Evolutionary conservation across 768 basidiomycete genomes (phyloP).

Genomic region (Boletus sp.): DNA sequence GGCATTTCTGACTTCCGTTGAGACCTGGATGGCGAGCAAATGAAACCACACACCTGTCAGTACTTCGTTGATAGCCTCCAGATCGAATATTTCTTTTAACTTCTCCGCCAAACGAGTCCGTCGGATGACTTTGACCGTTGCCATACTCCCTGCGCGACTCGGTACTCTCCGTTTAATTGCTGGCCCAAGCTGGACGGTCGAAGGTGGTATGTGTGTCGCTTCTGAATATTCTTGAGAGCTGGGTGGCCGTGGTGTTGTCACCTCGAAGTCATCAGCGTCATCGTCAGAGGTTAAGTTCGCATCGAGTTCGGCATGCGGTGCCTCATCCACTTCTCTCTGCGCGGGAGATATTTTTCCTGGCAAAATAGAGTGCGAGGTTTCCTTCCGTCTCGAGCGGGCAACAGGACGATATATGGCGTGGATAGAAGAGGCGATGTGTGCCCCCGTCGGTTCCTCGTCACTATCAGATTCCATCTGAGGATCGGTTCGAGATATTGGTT

Average conservation of each 20-base stretch:
- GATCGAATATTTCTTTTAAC: slow-evolving; percentile 82
- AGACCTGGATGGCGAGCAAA: neutral
- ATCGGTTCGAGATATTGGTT: slow-evolving; percentile 42
- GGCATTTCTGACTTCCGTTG: slow-evolving; percentile 66
- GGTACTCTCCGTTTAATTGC: slow-evolving; percentile 22
- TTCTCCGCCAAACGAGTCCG: slow-evolving; percentile 81
- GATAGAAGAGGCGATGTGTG: slow-evolving; percentile 75
- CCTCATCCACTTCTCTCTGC: slow-evolving; percentile 30
- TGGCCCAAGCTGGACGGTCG: slow-evolving; percentile 17
- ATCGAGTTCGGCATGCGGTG: slow-evolving; percentile 33
- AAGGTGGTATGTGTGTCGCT: neutral
- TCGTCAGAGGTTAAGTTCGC: slow-evolving; percentile 43
- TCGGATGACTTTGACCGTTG: slow-evolving; percentile 68
- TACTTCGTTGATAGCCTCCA: slow-evolving; percentile 81
- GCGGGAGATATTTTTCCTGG: slow-evolving; percentile 5
- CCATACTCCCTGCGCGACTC: slow-evolving; percentile 60
- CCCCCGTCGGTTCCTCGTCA: slow-evolving; percentile 54
- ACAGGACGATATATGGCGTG: slow-evolving; percentile 85
- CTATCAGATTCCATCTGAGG: slow-evolving; percentile 53
- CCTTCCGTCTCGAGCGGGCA: slow-evolving; percentile 57
- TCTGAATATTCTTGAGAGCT: slow-evolving; percentile 17
- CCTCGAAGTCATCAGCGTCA: slow-evolving; percentile 60
- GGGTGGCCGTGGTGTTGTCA: slow-evolving; percentile 43
- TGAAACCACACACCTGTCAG: slow-evolving; percentile 57
- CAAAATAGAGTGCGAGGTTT: slow-evolving; percentile 19